These are phyloP conservation scores for Dovyalis caffra DNA, from an alignment of 345 rosid genomes.

Conservation along the genomic window DNA sequence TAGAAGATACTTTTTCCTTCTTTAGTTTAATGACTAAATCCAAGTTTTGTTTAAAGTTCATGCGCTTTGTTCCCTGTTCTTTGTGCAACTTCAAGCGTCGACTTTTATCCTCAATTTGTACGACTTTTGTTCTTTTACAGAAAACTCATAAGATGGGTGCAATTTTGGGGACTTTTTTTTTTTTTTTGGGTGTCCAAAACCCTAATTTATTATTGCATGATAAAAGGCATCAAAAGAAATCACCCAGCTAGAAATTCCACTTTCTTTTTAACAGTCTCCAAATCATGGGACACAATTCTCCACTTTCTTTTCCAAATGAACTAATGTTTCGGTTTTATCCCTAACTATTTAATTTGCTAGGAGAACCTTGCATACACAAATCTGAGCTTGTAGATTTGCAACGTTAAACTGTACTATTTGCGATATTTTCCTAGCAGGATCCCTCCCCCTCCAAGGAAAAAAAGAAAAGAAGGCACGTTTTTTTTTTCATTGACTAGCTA, in stretches of 20 bases:
- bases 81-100: constrained; percentile 29
- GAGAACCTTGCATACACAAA: no score
- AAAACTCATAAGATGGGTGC: constrained; percentile 22
- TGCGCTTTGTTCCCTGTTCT: constrained; percentile 33
- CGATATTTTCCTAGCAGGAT: no score
- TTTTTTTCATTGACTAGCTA: constrained; percentile 13
- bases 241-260: neutral
- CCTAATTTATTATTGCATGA: no score
- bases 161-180: constrained; percentile 25
- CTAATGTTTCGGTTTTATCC: no score
- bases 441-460: neutral
- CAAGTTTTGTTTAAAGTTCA: constrained; percentile 27
- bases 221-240: no score
- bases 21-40: constrained; percentile 7
- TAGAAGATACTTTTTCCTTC: constrained; percentile 4
- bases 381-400: no score
- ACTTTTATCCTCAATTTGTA: constrained; percentile 28
- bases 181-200: neutral
- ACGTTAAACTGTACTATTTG: no score
- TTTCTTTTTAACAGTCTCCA: neutral
- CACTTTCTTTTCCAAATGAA: neutral
- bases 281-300: neutral
- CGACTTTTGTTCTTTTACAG: constrained; percentile 27
- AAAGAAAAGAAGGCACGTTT: no score
- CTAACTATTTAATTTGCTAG: no score